Conservation (phyloP, 768 basidiomycete genomes). For the Psilocybe azurescens region DNA sequence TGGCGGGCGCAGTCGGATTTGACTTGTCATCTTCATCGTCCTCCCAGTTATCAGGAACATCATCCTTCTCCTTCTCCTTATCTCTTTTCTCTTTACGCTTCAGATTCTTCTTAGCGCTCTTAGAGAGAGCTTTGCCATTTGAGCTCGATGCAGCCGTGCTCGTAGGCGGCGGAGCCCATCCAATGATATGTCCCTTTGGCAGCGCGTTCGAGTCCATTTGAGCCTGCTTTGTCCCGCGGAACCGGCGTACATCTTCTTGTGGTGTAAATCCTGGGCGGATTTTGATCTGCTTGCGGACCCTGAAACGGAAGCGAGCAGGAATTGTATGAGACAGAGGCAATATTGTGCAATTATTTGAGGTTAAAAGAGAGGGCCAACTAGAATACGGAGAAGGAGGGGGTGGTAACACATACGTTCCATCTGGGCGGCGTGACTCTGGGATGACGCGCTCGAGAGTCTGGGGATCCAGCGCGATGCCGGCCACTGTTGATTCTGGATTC, state of each 20-base stretch:
- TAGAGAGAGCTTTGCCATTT: conserved; percentile 57
- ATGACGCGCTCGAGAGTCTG: conserved; percentile 87
- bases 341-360: conserved; percentile 7
- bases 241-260: conserved; percentile 91
- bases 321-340: conserved; percentile 1
- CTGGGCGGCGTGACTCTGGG: conserved; percentile 79
- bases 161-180: conserved; percentile 73
- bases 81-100: conserved; percentile 78
- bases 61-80: conserved; percentile 50
- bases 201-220: conserved; percentile 68
- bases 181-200: conserved; percentile 82
- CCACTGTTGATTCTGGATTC: conserved; percentile 67
- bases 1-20: conserved; percentile 29
- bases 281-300: conserved; percentile 86
- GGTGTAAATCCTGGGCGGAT: conserved; percentile 94
- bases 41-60: conserved; percentile 81
- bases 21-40: conserved; percentile 60
- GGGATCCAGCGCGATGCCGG: conserved; percentile 88
- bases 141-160: conserved; percentile 40
- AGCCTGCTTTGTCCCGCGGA: conserved; percentile 78
- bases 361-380: conserved; percentile 17
- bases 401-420: conserved; percentile 75
- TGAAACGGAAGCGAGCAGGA: conserved; percentile 35
- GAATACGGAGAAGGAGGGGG: not conserved
- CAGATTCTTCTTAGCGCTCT: conserved; percentile 83